A percentile compares a stretch with the other conserved stretches of the same genome.
phyloP scores from a whole-genome alignment of 225 moss, liverwort and hornwort species.

The Takakia lepidozioides region DNA sequence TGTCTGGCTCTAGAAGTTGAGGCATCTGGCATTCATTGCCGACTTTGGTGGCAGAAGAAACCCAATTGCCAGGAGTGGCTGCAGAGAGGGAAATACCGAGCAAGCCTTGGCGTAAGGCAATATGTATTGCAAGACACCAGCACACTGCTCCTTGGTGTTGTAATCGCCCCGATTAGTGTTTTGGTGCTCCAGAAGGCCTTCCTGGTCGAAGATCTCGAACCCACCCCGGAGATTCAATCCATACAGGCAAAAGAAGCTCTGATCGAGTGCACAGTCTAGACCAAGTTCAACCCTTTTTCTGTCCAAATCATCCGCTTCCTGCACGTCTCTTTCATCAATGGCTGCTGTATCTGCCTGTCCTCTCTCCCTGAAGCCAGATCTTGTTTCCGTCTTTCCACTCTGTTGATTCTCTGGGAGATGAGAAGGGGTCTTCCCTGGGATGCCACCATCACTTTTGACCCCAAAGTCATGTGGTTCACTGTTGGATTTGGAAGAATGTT shows the following conservation, averaged over 20 bases:
- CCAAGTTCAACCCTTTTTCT: conserved; percentile 66
- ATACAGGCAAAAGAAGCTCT: conserved; percentile 94
- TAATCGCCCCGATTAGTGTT: conserved; percentile 95
- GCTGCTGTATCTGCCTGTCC: conserved; percentile 39
- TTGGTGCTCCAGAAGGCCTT: conserved; percentile 84
- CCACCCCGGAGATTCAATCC: conserved; percentile 84
- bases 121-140: conserved; percentile 87
- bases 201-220: conserved; percentile 65
- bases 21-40: too few species aligned
- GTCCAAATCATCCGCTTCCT: conserved; percentile 42
- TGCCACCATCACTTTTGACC: conserved; percentile 52
- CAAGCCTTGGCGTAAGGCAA: conserved; percentile 89
- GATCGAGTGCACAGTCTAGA: conserved; percentile 82
- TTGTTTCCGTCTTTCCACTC: conserved; percentile 22
- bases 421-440: conserved; percentile 41
- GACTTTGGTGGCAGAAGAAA: too few species aligned
- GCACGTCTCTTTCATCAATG: conserved; percentile 32
- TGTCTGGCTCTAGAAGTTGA: too few species aligned
- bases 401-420: conserved; percentile 9
- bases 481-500: conserved; percentile 31
- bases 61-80: too few species aligned
- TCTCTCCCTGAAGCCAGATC: conserved; percentile 15
- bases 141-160: conserved; percentile 91
- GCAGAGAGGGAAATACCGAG: conserved; percentile 53
- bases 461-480: conserved; percentile 31